Evolutionary conservation across 2,329 filamentous ascomycete species (phyloP).

Genomic region (Tolypocladium ophioglossoides): DNA sequence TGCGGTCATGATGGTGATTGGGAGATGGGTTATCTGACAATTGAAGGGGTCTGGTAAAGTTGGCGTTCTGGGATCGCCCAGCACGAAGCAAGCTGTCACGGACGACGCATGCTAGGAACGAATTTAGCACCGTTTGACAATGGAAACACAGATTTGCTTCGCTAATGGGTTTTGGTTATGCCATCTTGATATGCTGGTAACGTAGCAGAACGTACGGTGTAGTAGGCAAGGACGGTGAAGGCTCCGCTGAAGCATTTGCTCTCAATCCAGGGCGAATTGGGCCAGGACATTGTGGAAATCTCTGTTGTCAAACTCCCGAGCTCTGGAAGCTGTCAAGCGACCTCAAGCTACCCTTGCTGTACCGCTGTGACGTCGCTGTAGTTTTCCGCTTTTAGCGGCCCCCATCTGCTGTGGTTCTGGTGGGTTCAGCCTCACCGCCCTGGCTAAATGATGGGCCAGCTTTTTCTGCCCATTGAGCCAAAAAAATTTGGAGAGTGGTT

Average conservation of each 20-base stretch:
- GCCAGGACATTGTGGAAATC: neutral
- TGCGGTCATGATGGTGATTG: conserved; percentile 15
- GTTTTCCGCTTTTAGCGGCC: neutral
- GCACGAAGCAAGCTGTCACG: conserved; percentile 15
- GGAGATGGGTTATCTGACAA: conserved; percentile 22
- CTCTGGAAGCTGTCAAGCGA: neutral
- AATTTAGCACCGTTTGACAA: conserved; percentile 16
- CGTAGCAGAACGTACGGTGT: neutral
- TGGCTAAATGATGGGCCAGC: conserved; percentile 14
- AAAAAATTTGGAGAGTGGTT: conserved; percentile 17
- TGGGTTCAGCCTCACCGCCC: conserved; percentile 11
- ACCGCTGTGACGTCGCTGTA: neutral
- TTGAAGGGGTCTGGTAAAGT: conserved; percentile 19
- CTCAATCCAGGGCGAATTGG: neutral
- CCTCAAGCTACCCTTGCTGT: neutral
- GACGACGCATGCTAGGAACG: conserved; percentile 12
- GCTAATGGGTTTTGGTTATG: neutral
- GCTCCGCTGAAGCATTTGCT: neutral
- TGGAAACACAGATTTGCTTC: conserved; percentile 13
- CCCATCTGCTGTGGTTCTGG: neutral
- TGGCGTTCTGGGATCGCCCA: conserved; percentile 16
- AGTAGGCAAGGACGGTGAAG: too few relatives aligned
- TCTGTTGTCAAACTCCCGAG: neutral
- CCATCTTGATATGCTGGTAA: neutral
- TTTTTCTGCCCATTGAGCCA: conserved; percentile 14